phyloP scores from a whole-genome alignment of 805 yeast species.

The Candida pini region DNA sequence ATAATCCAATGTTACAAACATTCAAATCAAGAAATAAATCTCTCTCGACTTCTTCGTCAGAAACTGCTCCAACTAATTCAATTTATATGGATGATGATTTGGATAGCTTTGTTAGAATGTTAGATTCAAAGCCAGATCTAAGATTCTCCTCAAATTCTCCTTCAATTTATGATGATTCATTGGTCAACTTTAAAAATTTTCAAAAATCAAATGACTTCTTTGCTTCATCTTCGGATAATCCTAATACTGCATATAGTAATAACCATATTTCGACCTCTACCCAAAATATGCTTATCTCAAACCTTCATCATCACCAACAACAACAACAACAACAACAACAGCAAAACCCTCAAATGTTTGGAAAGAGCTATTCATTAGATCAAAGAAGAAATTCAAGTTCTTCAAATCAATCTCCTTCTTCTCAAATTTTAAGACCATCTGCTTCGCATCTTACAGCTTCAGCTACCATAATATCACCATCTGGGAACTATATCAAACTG shows the following conservation, averaged over 20 bases:
- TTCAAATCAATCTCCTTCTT: slow-evolving; percentile 20
- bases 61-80: slow-evolving; percentile 22
- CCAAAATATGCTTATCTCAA: not conserved
- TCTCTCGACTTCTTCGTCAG: slow-evolving; percentile 19
- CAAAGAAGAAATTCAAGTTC: slow-evolving; percentile 18
- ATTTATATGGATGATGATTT: slow-evolving; percentile 29
- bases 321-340: too few species aligned
- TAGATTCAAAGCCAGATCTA: slow-evolving; percentile 33
- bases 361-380: too few species aligned
- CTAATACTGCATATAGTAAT: too few species aligned
- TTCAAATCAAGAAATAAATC: slow-evolving; percentile 20
- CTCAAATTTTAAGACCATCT: slow-evolving; percentile 15
- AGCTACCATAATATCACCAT: slow-evolving; percentile 19
- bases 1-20: slow-evolving; percentile 21
- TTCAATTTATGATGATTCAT: slow-evolving; percentile 22
- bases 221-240: too few species aligned
- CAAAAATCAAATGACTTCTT: slow-evolving; percentile 24
- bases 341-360: too few species aligned
- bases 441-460: slow-evolving; percentile 4
- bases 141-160: slow-evolving; percentile 25
- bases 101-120: slow-evolving; percentile 29
- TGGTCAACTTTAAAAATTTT: slow-evolving; percentile 23
- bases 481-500: slow-evolving; percentile 18
- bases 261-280: not conserved
- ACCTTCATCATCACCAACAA: slow-evolving; percentile 4